Base-by-base conservation (phyloP, 768 basidiomycete genomes). In the Tephrocybe sp. region DNA sequence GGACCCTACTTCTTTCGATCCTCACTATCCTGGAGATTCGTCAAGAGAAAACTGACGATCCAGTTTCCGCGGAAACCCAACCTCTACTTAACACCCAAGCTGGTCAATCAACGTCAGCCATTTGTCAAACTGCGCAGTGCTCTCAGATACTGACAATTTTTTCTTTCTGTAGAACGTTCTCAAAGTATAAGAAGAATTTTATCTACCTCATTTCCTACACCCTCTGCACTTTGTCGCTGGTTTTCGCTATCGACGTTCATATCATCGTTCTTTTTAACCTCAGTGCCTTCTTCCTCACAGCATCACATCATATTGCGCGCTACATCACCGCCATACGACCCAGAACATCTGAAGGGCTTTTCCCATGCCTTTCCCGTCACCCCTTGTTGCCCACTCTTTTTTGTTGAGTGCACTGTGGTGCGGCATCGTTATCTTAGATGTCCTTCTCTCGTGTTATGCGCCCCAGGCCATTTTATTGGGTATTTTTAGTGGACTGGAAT, bases 401-500 rank as follows among this genome's bases (percentile, higher is more conserved):
- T 40, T 46, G 34, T 36, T 53, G 45, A 41, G 41, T 33, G 48
- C 49, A 13, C 12, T 53, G n/a, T 56, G 52, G 55, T 49, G 36
- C 30, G 47, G 39, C 4, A 35, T 34, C n/a, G 35, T 45, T 17
- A 44, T 51, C 33, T 9, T 53, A 30, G 40, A 49, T 22, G 48
- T 53, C n/a, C 39, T 57, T 20, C 33, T 16, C 12, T 45, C 45
- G 16, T 39, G 22, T 20, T 48, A 26, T 12, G 12, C 26, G 17
- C 50, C 32, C 30, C 51, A 56, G 19, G 16, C 12, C 30, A 53
- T 56, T n/a, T 38, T 53, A 31, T 22, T 40, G 22, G 49, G 36
- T 10, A 45, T 48, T 19, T 48, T 56, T 39, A 44, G 39, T 34
- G 48, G 55, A n/a, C 26, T 56, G 16, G 51, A 57, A 52, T 51